These are phyloP conservation scores for Aegilops sharonensis DNA, from an alignment of 176 grass and related monocot genomes.

Conservation along the genomic window DNA sequence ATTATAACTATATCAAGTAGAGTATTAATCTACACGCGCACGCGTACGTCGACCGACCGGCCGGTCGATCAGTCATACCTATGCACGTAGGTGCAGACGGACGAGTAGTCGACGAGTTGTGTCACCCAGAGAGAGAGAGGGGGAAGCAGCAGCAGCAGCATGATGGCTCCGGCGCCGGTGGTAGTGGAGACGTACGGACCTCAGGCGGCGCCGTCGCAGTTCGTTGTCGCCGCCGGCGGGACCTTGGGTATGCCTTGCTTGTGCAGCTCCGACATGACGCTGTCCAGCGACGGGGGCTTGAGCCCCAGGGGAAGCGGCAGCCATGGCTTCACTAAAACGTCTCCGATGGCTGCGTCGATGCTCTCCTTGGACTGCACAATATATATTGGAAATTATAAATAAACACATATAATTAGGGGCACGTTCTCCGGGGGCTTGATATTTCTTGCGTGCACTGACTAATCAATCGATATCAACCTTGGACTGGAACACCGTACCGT, in stretches of 20 bases:
- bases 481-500: no score
- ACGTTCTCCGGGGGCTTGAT: no score
- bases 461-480: no score
- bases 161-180: background rate
- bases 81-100: conserved; percentile 20
- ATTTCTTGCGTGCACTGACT: no score
- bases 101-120: conserved; percentile 53
- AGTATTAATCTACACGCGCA: conserved; percentile 3
- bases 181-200: background rate
- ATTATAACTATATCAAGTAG: background rate
- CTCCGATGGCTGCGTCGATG: conserved; percentile 92
- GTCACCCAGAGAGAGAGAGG: background rate
- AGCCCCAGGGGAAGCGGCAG: conserved; percentile 88
- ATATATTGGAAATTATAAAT: no score
- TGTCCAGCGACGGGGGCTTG: conserved; percentile 69
- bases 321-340: conserved; percentile 96
- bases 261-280: conserved; percentile 81
- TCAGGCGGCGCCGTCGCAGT: background rate
- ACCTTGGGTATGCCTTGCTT: conserved; percentile 73
- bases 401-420: no score
- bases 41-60: background rate
- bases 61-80: background rate
- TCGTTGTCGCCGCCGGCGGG: conserved; percentile 37
- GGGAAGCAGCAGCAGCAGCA: background rate
- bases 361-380: conserved; percentile 68